phyloP scores from a whole-genome alignment of 805 yeast genomes.

The Metschnikowia picachoensis region DNA sequence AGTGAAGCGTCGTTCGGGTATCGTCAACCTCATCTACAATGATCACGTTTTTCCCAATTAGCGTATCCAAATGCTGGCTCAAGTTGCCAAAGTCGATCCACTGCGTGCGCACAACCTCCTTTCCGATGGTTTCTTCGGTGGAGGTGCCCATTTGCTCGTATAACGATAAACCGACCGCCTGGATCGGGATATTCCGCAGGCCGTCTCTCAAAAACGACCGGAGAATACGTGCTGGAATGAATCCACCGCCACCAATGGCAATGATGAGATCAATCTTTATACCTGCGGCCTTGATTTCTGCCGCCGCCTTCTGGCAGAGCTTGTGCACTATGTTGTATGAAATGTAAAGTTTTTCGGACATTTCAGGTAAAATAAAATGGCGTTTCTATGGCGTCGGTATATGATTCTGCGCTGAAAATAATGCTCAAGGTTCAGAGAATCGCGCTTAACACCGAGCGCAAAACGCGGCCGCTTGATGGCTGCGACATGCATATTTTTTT shows the following conservation, averaged over 20 bases:
- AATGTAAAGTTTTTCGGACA: conserved; percentile 47
- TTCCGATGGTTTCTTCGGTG: conserved; percentile 34
- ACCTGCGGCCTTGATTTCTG: conserved; percentile 46
- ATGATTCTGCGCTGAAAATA: no score
- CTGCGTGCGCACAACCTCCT: conserved; percentile 67
- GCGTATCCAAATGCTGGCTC: conserved; percentile 53
- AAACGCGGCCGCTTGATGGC: no score
- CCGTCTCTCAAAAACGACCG: conserved; percentile 17
- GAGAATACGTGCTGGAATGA: conserved; percentile 18
- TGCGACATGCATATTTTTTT: no score
- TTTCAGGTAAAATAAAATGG: not conserved
- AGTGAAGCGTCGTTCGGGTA: conserved; percentile 79
- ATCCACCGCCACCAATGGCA: conserved; percentile 20
- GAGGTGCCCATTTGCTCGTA: conserved; percentile 17
- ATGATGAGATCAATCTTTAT: conserved; percentile 16
- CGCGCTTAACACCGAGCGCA: no score
- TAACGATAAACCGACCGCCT: conserved; percentile 19
- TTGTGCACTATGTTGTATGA: conserved; percentile 81
- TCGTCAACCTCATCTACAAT: conserved; percentile 85
- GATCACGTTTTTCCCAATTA: conserved; percentile 66
- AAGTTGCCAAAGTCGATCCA: conserved; percentile 64
- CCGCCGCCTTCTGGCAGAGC: conserved; percentile 59
- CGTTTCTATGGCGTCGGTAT: no score
- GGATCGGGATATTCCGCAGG: conserved; percentile 17
- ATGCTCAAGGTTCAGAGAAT: no score